Evolutionary conservation across 139 green algal genomes (phyloP).

Genomic region (Zygnema cylindricum): DNA sequence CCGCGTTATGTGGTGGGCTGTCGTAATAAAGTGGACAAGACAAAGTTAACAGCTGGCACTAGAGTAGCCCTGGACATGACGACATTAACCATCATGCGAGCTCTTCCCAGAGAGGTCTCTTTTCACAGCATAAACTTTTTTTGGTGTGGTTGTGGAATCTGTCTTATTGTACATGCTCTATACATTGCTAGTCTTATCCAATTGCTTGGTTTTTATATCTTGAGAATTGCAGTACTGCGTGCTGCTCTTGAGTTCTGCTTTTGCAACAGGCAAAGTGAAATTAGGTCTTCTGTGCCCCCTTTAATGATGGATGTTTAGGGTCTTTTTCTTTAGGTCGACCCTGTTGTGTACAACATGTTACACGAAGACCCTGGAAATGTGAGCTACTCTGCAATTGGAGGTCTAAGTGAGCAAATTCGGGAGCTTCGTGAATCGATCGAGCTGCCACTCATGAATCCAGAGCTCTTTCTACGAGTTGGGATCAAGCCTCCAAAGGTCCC

Average conservation of each 20-base stretch:
- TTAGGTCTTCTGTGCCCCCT: too few relatives aligned
- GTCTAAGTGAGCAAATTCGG: conserved; percentile 92
- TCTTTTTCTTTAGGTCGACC: too few relatives aligned
- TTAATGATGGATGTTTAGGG: too few relatives aligned
- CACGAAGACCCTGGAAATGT: conserved; percentile 95
- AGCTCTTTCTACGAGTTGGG: conserved; percentile 96
- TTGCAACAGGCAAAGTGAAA: too few relatives aligned
- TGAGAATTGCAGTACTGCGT: too few relatives aligned
- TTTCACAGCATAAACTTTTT: background rate
- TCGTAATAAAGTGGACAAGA: conserved; percentile 94
- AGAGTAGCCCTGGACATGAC: conserved; percentile 98
- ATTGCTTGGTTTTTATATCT: too few relatives aligned
- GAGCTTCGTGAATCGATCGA: conserved; percentile 96
- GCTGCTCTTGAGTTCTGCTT: too few relatives aligned
- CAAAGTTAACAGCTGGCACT: conserved; percentile 88
- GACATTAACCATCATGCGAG: conserved; percentile 99
- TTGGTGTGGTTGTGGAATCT: too few relatives aligned
- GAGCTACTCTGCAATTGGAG: conserved; percentile 95
- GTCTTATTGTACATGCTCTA: too few relatives aligned
- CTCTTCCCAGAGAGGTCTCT: conserved; percentile 90
- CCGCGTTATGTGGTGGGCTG: conserved; percentile 98
- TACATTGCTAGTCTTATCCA: too few relatives aligned
- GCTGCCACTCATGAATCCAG: conserved; percentile 99
- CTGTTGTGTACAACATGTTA: conserved; percentile 99
- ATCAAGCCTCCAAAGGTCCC: conserved; percentile 97